Base-by-base conservation (phyloP, 106 monocot genomes). In the Vanilla planifolia region DNA sequence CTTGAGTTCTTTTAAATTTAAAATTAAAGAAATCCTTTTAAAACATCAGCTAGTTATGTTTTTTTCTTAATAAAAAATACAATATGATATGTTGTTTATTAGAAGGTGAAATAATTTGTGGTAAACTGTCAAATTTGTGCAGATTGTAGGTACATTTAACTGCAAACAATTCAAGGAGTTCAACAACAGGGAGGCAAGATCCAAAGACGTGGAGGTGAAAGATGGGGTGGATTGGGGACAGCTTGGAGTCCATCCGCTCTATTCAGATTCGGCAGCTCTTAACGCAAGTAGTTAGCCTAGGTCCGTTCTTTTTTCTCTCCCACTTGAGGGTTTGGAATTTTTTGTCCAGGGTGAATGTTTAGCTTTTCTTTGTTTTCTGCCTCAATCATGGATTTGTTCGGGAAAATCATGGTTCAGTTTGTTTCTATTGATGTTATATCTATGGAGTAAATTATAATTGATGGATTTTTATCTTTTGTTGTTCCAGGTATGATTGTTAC, bases 281-380 rank as follows among this genome's bases (percentile, higher is more conserved):
- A 44, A 72, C 78, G 22, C 89, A 89, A 59, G 66, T 64, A 55
- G 67, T 85, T 50, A 85, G 77, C 69, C 81, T 89, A 25, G 89
- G 84, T 81, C 22, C 32, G 70, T 61, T 21, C 26, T 14, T 1
- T n/a, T 55, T 32, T 55, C 29, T 32, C 53, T 30, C 5, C 15
- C 53, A 4, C 28, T 30, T 55, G 20, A 6, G 15, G 15, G 13
- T 32, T 13, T 32, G 16, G 32, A 15, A 55, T 3, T 4, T n/a
- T n/a, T n/a, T 15, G 16, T 30, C 6, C 27, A 5, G 15, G 14
- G 16, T 1, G 4, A 15, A 16, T 9, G 15, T 30, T 30, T 1
- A 1, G 13, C 6, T 55, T 52, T 32, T 55, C 32, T 0, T 2
- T 14, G 29, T 30, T 55, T 13, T 30, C 32, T 55, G 14, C 6